Evolutionary conservation across 768 basidiomycete genomes (phyloP).

Genomic region (Tylopilus cervinicoccineus): DNA sequence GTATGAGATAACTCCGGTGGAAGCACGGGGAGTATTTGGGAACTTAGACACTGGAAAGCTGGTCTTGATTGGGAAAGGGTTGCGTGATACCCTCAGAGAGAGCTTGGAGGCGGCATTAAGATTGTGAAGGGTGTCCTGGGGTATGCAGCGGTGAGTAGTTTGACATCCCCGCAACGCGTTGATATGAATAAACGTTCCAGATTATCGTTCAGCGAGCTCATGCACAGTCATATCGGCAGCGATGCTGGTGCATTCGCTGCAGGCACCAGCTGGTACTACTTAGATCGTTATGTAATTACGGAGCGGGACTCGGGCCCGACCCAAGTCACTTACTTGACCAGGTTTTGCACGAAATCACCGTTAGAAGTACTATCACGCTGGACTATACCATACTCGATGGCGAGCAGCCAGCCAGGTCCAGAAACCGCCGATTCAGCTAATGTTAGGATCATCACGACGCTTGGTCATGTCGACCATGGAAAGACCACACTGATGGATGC

Average conservation of each 20-base stretch:
- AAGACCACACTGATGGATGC: constrained; percentile 96
- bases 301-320: background rate
- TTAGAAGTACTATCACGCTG: background rate
- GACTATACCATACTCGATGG: constrained; percentile 16
- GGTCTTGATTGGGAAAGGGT: constrained; percentile 82
- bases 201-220: background rate
- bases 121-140: background rate
- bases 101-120: constrained; percentile 42
- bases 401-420: constrained; percentile 12
- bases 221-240: too few relatives aligned
- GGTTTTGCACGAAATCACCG: background rate
- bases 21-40: constrained; percentile 38
- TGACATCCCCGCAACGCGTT: background rate
- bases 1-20: constrained; percentile 68
- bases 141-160: background rate
- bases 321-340: constrained; percentile 1
- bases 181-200: background rate
- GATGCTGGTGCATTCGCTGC: too few relatives aligned
- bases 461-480: constrained; percentile 93
- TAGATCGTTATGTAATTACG: constrained; percentile 1
- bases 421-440: constrained; percentile 37
- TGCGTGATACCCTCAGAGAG: constrained; percentile 50
- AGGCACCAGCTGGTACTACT: too few relatives aligned
- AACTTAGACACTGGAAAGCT: constrained; percentile 70
- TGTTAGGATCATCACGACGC: constrained; percentile 77